phyloP scores from a whole-genome alignment of 2,329 filamentous ascomycete species.

The Hirsutella rhossiliensis region DNA sequence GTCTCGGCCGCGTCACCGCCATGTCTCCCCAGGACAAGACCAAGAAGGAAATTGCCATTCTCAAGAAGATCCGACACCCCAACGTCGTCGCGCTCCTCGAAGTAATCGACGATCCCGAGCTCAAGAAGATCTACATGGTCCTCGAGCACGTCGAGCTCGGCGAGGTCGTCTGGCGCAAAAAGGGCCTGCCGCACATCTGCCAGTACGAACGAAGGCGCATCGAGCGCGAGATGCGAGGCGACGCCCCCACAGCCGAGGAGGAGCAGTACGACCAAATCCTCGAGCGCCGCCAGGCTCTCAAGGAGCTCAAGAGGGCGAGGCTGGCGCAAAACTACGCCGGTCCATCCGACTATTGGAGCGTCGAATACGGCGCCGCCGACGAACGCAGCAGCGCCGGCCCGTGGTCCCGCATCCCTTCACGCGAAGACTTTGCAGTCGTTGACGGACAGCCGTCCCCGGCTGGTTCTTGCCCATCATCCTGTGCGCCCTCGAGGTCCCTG shows the following conservation, averaged over 20 bases:
- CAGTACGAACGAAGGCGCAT: slow-evolving; percentile 71
- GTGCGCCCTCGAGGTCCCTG: slow-evolving; percentile 32
- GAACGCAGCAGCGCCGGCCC: slow-evolving; percentile 29
- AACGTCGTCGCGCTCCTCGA: slow-evolving; percentile 93
- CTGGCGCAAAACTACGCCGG: slow-evolving; percentile 36
- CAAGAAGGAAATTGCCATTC: slow-evolving; percentile 91
- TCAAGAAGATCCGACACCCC: slow-evolving; percentile 96
- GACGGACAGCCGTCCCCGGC: slow-evolving; percentile 25
- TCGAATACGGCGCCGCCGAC: slow-evolving; percentile 60
- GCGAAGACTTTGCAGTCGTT: slow-evolving; percentile 24
- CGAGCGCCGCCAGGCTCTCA: slow-evolving; percentile 45
- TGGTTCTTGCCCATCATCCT: slow-evolving; percentile 29
- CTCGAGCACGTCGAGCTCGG: slow-evolving; percentile 90
- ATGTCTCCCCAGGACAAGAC: slow-evolving; percentile 62
- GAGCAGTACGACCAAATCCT: slow-evolving; percentile 47
- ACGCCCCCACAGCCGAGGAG: slow-evolving; percentile 46
- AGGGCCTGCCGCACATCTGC: slow-evolving; percentile 73
- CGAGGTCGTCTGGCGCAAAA: slow-evolving; percentile 88
- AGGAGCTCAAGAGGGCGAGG: slow-evolving; percentile 44
- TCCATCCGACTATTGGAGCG: slow-evolving; percentile 64
- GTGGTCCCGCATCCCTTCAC: slow-evolving; percentile 29
- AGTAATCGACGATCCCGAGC: slow-evolving; percentile 91
- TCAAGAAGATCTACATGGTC: slow-evolving; percentile 97
- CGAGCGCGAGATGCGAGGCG: slow-evolving; percentile 55
- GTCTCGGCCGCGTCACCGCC: slow-evolving; percentile 70